Evolutionary conservation across 73 alveolate genomes (phyloP).

Genomic region (Tetrahymena thermophila): DNA sequence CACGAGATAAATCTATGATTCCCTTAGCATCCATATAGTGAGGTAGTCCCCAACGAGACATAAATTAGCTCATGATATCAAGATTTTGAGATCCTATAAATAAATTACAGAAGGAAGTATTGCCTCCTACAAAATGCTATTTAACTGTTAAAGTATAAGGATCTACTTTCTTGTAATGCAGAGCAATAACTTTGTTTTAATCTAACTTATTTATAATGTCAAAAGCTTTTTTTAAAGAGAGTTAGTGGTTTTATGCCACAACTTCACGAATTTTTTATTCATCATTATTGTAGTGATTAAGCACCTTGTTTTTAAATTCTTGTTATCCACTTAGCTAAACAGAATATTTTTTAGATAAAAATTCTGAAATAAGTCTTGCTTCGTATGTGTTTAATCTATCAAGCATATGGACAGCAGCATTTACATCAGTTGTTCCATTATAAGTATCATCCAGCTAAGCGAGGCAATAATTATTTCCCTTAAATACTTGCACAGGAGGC

Average conservation of each 20-base stretch:
- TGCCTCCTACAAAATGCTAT: not conserved
- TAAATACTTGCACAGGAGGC: not conserved
- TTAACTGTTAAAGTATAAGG: not conserved
- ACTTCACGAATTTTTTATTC: not conserved
- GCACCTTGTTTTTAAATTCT: not conserved
- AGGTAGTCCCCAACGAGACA: not conserved
- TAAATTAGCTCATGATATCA: not conserved
- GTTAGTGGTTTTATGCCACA: not conserved
- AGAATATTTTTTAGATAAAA: not conserved
- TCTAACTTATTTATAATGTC: not conserved
- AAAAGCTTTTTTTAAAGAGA: not conserved
- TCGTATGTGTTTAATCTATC: not conserved
- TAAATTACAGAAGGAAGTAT: not conserved
- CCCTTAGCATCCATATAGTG: not conserved
- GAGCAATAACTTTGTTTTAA: not conserved
- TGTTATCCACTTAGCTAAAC: not conserved
- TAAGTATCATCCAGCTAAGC: not conserved
- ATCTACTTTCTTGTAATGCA: not conserved
- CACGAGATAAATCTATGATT: not conserved
- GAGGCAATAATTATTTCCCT: not conserved
- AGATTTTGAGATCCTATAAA: not conserved
- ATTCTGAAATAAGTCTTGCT: not conserved
- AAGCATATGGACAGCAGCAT: not conserved
- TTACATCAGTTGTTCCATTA: not conserved
- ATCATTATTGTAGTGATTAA: not conserved